Percentiles rank a stretch among this genome's conserved stretches.
These are phyloP conservation scores for Arachnomyces sp. DNA, from an alignment of 2,329 filamentous ascomycete species.

Conservation along the genomic window DNA sequence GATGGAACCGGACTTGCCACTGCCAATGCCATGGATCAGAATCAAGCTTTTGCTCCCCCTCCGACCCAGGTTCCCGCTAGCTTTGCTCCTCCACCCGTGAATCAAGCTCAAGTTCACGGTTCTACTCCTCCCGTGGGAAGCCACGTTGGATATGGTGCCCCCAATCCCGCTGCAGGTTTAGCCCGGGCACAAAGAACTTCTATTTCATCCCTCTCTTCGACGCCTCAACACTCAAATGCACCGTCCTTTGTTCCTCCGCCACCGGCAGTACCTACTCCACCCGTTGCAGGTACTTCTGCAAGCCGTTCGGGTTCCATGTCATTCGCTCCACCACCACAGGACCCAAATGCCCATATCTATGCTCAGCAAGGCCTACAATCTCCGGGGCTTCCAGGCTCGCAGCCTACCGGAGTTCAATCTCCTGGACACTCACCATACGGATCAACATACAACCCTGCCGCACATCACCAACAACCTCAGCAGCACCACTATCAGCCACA, in stretches of 20 bases:
- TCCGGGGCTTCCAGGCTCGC: constrained; percentile 5
- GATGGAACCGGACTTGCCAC: constrained; percentile 39
- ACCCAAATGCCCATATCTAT: constrained; percentile 30
- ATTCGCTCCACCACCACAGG: constrained; percentile 26
- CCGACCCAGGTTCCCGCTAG: constrained; percentile 15
- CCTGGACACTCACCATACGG: not conserved
- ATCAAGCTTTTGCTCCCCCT: constrained; percentile 24
- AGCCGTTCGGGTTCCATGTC: constrained; percentile 11
- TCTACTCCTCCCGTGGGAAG: constrained; percentile 1
- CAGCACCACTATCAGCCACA: constrained; percentile 6
- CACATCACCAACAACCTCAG: constrained; percentile 9
- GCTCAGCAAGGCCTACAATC: constrained; percentile 21
- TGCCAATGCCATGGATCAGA: constrained; percentile 33
- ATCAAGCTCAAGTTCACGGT: constrained; percentile 4
- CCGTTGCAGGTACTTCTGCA: constrained; percentile 7
- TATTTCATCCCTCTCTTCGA: constrained; percentile 18
- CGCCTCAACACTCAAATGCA: constrained; percentile 19
- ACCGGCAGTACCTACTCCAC: constrained; percentile 11
- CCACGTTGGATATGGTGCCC: constrained; percentile 24
- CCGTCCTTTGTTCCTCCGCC: constrained; percentile 23
- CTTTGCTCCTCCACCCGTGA: constrained; percentile 13
- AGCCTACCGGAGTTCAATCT: too few species aligned
- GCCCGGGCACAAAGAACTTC: constrained; percentile 15
- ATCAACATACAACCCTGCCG: constrained; percentile 2
- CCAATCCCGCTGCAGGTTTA: constrained; percentile 29